phyloP scores from a whole-genome alignment of 139 green algal species.

The Yamagishiella unicocca region DNA sequence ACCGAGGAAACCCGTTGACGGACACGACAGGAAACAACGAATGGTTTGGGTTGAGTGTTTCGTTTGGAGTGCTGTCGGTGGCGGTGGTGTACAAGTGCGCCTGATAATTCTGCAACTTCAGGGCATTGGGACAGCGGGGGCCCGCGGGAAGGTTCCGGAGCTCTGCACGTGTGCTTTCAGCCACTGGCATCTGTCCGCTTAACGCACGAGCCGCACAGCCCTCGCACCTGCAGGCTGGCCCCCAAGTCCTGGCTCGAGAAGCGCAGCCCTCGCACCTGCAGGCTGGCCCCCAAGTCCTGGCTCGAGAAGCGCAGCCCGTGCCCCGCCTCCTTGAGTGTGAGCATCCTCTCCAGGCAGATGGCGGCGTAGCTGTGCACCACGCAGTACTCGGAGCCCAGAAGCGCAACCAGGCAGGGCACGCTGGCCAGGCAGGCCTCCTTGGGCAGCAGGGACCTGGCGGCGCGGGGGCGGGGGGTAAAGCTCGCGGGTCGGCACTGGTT shows the following conservation, averaged over 20 bases:
- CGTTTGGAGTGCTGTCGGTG: no score
- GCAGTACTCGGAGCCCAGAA: conserved; percentile 81
- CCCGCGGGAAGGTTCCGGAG: no score
- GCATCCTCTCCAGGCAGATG: conserved; percentile 88
- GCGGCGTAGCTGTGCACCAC: conserved; percentile 99
- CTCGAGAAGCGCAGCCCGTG: conserved; percentile 64
- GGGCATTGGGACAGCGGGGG: no score
- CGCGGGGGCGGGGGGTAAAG: not conserved
- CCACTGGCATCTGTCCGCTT: no score
- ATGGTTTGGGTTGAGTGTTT: no score
- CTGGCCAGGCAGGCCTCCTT: conserved; percentile 75
- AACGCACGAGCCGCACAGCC: no score
- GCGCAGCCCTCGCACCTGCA: conserved; percentile 31
- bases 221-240: conserved; percentile 52
- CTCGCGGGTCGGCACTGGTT: no score
- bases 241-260: conserved; percentile 86
- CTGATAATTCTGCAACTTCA: no score
- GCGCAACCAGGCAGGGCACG: conserved; percentile 75
- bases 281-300: conserved; percentile 76
- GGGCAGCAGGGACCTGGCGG: conserved; percentile 83
- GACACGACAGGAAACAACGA: no score
- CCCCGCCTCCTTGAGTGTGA: conserved; percentile 75
- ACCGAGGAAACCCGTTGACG: no score
- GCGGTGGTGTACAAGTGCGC: no score
- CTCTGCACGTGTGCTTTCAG: no score